Base-by-base conservation (phyloP, 495 filamentous ascomycete genomes). In the Talaromyces liani region DNA sequence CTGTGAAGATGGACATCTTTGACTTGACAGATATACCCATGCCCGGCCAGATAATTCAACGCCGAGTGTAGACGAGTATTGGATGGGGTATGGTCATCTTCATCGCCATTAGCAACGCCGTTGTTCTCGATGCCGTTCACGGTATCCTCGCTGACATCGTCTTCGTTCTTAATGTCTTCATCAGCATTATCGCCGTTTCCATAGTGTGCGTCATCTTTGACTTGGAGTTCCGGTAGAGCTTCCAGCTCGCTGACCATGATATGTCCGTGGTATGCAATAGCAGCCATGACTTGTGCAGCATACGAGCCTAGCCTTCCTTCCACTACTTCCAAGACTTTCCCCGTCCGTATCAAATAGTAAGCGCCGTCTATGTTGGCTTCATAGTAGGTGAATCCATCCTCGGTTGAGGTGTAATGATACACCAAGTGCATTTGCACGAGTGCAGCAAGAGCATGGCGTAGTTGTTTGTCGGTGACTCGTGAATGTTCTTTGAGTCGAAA, bases 351-450 rank as follows among this genome's bases (percentile, higher is more conserved):
- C 39, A 98, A 80, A 65, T 84, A 84, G 71, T 98, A 97, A 57
- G 91, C 87, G 27, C 88, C 80, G 56, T 83, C 77, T 68, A 84
- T 74, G 62, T 94, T 88, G 25, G 90, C 88, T 67, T 95, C 89
- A 75, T 97, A 98, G 69, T 85, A 84, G 25, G 91, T 88, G 36
- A 80, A 69, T 39, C 80, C 82, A 61, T 85, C 81, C 60, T 87
- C 83, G 45, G 77, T 67, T 45, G 90, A 85, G 62, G 84, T 82
- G 66, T 87, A 84, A 73, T 93, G 87, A 70, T 87, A 88, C 10
- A 96, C 82, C 18, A 99, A 83, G 65, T 93, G 90, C 67, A 95
- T 87, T 71, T 98, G 94, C 53, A 93, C 81, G 68, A 99, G 89
- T 27, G 93, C 87, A 36, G 83, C 85, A 45, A 98, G 81, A 16